These are phyloP conservation scores for Microdochium bolleyi DNA, from an alignment of 2,329 filamentous ascomycete species.

Conservation along the genomic window DNA sequence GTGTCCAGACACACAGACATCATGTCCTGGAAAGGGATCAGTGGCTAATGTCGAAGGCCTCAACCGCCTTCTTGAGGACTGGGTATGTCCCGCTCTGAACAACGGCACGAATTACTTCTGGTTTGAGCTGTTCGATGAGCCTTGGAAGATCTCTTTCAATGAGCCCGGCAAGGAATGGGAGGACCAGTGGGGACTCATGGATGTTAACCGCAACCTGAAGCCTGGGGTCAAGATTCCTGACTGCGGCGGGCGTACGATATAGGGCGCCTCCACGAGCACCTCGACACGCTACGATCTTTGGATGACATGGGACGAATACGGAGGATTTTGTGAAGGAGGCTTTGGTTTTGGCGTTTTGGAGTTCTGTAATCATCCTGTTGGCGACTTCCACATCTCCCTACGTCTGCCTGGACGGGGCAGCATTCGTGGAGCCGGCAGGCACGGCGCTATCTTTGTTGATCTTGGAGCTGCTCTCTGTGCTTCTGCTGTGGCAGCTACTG, in stretches of 20 bases:
- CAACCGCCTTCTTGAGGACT: constrained; percentile 80
- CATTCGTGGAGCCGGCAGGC: too few species aligned
- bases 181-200: constrained; percentile 91
- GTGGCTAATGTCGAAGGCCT: constrained; percentile 74
- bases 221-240: constrained; percentile 76
- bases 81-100: constrained; percentile 70
- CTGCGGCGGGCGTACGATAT: constrained; percentile 61
- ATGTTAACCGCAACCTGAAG: constrained; percentile 78
- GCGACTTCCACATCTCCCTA: too few species aligned
- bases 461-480: background rate
- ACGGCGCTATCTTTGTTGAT: too few species aligned
- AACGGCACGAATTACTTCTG: constrained; percentile 94
- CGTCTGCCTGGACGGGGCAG: too few species aligned
- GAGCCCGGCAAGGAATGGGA: constrained; percentile 69
- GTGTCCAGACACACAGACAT: constrained; percentile 48
- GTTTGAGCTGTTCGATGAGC: constrained; percentile 96
- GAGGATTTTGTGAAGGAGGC: too few species aligned
- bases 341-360: too few species aligned
- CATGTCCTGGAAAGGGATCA: constrained; percentile 53
- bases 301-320: too few species aligned
- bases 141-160: constrained; percentile 81
- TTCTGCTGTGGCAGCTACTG: background rate
- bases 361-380: too few species aligned
- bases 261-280: background rate
- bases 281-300: background rate